phyloP scores from a whole-genome alignment of 2,329 filamentous ascomycete species.

The Xylaria sp. region DNA sequence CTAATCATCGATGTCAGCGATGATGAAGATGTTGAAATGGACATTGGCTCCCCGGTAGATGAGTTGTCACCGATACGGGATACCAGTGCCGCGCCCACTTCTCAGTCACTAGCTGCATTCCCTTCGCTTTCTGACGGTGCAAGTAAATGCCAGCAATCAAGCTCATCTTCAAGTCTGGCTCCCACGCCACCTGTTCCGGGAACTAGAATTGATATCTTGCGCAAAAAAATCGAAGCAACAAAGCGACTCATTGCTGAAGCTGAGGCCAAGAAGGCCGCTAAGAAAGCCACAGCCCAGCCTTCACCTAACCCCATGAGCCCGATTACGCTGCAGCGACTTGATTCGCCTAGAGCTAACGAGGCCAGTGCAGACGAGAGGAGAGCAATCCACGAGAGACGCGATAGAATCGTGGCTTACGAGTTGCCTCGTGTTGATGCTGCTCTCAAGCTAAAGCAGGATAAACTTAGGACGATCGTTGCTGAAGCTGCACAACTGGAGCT shows the following conservation, averaged over 20 bases:
- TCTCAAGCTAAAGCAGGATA: constrained; percentile 43
- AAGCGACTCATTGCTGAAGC: constrained; percentile 54
- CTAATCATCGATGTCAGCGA: constrained; percentile 86
- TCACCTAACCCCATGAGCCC: constrained; percentile 24
- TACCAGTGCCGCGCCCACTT: constrained; percentile 23
- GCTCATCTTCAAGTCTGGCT: constrained; percentile 33
- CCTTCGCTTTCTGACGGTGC: constrained; percentile 40
- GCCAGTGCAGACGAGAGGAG: constrained; percentile 8
- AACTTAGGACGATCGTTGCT: constrained; percentile 42
- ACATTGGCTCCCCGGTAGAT: constrained; percentile 52
- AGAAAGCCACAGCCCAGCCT: constrained; percentile 19
- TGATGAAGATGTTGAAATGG: constrained; percentile 62
- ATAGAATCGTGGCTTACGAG: constrained; percentile 37
- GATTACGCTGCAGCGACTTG: constrained; percentile 10
- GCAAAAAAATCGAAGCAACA: constrained; percentile 54
- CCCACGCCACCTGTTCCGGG: constrained; percentile 33
- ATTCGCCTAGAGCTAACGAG: constrained; percentile 15
- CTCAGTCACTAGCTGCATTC: constrained; percentile 39
- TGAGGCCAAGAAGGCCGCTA: constrained; percentile 46
- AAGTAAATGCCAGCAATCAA: constrained; percentile 37
- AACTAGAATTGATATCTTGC: constrained; percentile 28
- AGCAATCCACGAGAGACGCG: constrained; percentile 23
- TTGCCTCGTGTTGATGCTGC: constrained; percentile 36
- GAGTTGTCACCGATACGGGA: constrained; percentile 32
- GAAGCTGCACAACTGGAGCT: constrained; percentile 45